Evolutionary conservation across 257 asterid genomes (phyloP).

Genomic region (Solanum sitiens): DNA sequence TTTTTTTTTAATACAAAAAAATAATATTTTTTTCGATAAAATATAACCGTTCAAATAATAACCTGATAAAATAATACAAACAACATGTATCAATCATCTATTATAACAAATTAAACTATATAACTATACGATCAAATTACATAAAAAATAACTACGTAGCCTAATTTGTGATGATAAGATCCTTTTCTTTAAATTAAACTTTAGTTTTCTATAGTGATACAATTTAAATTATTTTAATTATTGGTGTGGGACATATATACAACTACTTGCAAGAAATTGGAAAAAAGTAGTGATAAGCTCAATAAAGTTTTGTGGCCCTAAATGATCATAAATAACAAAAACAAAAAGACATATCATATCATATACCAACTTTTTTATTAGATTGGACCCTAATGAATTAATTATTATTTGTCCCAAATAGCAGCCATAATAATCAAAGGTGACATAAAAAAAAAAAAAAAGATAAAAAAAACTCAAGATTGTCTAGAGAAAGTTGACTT

Average conservation of each 20-base stretch:
- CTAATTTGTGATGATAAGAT: neutral
- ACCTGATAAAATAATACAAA: neutral
- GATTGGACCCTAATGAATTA: neutral
- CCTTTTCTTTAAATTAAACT: neutral
- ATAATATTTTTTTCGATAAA: neutral
- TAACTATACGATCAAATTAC: neutral
- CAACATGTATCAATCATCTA: neutral
- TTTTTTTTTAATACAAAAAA: neutral
- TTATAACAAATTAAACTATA: neutral
- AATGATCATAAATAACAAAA: neutral
- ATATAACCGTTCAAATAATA: neutral
- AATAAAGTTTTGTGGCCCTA: neutral
- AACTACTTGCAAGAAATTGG: neutral
- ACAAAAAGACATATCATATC: neutral
- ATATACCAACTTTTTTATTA: neutral
- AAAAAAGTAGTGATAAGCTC: neutral
- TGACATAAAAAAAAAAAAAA: neutral
- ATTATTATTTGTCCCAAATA: neutral
- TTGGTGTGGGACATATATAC: neutral
- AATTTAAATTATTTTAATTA: neutral
- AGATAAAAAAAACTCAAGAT: neutral
- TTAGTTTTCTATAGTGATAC: neutral
- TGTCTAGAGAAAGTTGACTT: neutral
- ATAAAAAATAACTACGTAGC: fast-evolving
- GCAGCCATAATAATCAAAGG: neutral